These are phyloP conservation scores for Prunus persica DNA, from an alignment of 306 rosid genomes.

Conservation along the genomic window Prunus_persica_NCBIv2 NC_034009.1:926001-926500, in stretches of 20 bases:
- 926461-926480: background rate
- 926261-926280: background rate
- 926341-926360: constrained; percentile 10
- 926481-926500: background rate
- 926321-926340: background rate
- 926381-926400: background rate
- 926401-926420: background rate
- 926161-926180: background rate
- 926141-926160: background rate
- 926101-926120: background rate
- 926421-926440: background rate
- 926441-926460: background rate
- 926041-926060: background rate
- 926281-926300: too few relatives aligned
- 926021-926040: background rate
- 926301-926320: background rate
- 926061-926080: background rate
- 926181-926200: background rate
- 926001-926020: background rate
- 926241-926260: background rate
- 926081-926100: background rate
- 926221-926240: background rate
- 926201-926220: background rate
- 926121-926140: background rate
- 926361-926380: background rate